Base-by-base conservation (phyloP, 129 eudicot species). In the Flaveria bidentis region DNA sequence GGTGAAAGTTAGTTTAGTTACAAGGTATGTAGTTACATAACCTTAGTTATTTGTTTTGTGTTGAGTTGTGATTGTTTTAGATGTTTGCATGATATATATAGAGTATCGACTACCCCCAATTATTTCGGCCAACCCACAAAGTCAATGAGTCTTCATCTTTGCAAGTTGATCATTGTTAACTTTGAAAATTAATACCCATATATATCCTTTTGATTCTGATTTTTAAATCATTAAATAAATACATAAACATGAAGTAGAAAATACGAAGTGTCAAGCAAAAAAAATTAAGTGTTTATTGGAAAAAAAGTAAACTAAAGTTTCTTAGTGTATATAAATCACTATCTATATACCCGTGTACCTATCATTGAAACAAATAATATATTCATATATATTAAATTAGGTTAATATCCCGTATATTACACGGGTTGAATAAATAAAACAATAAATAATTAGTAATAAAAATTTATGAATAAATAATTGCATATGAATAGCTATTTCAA, bases 71-170 rank as follows among this genome's bases (percentile, higher is more conserved):
- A 9, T 30, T 15, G 16, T 28, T 41, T 25, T 71, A 36, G 36
- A 72, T 30, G 69, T 42, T 71, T 5, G 79, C 53, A 42, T 66
- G 73, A 69, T 47, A 52, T 69, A 75, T 75, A 81, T 81, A 76
- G 81, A 65, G 18, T 36, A 51, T 66, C 28, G 71, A 6, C 18
- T 57, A 15, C 58, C 44, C 53, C 45, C 71, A 74, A 28, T 44
- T 6, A 60, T 67, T 20, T 64, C 1, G 73, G 74, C 82, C 71
- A 16, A 71, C 82, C 82, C 41, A 69, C 56, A 41, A 28, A 76
- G 74, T 76, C 81, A 67, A 76, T 15, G 69, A 39, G 46, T 42
- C 26, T 14, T 71, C 63, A 61, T 61, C 3, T 61, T 30, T 25
- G 13, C 62, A 8, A 8, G 1, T 18, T 18, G 62, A 18, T 11